phyloP scores from a whole-genome alignment of 441 rosid genomes.

The Manihot esculenta region DNA sequence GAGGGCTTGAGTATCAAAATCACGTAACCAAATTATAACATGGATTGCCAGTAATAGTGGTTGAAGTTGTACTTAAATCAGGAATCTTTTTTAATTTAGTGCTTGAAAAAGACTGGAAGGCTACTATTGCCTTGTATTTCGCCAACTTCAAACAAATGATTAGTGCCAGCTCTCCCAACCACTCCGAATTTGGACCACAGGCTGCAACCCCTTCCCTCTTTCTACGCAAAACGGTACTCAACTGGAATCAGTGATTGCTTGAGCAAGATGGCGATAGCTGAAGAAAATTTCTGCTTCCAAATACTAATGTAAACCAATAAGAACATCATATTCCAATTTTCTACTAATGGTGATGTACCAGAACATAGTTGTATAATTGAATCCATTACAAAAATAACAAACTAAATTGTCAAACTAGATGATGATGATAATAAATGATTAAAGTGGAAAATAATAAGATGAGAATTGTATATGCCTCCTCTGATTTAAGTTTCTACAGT shows the following conservation, averaged over 20 bases:
- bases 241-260: too few relatives aligned
- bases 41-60: background rate
- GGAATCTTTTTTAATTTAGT: background rate
- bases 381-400: background rate
- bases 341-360: background rate
- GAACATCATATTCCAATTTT: background rate
- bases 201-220: background rate
- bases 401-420: background rate
- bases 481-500: background rate
- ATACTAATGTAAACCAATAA: conserved; percentile 11
- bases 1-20: too few relatives aligned
- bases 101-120: too few relatives aligned
- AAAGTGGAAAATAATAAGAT: background rate
- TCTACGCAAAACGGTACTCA: too few relatives aligned
- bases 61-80: background rate
- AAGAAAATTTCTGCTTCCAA: too few relatives aligned
- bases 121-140: background rate
- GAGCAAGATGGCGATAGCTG: too few relatives aligned
- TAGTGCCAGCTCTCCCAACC: background rate
- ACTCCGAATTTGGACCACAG: background rate
- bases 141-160: background rate
- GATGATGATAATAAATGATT: background rate
- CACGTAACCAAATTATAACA: background rate
- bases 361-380: background rate
- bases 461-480: background rate